Conservation (phyloP, 2,329 filamentous ascomycete genomes). For the Fusarium proliferatum region DNA sequence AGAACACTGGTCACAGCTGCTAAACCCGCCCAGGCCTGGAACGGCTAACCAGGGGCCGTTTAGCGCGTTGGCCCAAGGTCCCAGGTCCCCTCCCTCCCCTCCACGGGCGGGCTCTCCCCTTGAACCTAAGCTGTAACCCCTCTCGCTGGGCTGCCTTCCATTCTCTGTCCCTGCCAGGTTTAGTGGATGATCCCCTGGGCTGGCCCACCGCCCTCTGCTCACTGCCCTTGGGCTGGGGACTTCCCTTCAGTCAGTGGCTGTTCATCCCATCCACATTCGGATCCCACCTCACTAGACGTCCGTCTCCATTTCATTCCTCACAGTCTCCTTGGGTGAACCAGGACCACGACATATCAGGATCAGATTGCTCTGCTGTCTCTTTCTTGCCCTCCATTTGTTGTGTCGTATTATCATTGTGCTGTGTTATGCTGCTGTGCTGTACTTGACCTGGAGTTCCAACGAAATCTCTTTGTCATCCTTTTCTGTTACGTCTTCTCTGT, state of each 20-base stretch:
- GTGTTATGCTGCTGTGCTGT: not conserved
- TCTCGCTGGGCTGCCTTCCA: constrained; percentile 11
- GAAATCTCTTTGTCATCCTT: constrained; percentile 13
- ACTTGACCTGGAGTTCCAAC: not conserved
- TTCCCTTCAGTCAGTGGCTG: constrained; percentile 29
- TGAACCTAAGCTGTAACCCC: constrained; percentile 31
- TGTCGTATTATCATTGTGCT: not conserved
- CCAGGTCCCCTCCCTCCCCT: not conserved
- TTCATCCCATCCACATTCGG: constrained; percentile 44
- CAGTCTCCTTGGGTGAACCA: constrained; percentile 34
- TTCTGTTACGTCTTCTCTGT: constrained; percentile 18
- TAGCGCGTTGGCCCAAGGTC: constrained; percentile 26
- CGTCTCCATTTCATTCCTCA: constrained; percentile 42
- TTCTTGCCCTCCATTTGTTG: constrained; percentile 27
- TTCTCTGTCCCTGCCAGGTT: constrained; percentile 16
- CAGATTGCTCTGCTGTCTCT: constrained; percentile 30
- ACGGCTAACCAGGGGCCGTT: constrained; percentile 37
- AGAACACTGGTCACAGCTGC: constrained; percentile 6
- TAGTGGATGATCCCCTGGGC: constrained; percentile 34
- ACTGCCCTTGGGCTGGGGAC: constrained; percentile 7
- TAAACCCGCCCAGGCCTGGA: constrained; percentile 29
- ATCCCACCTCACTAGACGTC: constrained; percentile 21
- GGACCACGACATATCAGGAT: constrained; percentile 38
- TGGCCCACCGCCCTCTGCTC: not conserved
- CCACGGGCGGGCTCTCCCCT: constrained; percentile 9